These are phyloP conservation scores for Trametes cingulata DNA, from an alignment of 768 basidiomycete genomes.

Conservation along the genomic window DNA sequence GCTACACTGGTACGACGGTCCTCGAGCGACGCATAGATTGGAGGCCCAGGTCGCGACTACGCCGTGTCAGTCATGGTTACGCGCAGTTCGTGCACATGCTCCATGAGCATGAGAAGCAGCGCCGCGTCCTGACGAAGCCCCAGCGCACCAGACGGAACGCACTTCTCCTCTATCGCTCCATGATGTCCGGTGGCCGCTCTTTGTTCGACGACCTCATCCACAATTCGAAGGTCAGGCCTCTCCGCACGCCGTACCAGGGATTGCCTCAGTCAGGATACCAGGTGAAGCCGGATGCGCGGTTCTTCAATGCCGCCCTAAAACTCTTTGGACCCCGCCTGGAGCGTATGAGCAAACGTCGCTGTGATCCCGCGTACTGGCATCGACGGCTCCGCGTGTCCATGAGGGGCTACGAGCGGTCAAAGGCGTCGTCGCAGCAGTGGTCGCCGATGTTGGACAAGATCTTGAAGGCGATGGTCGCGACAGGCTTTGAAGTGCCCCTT, in stretches of 20 bases:
- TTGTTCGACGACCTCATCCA: constrained; percentile 4
- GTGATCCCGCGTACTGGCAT: constrained; percentile 31
- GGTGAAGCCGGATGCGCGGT: constrained; percentile 54
- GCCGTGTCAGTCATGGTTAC: constrained; percentile 35
- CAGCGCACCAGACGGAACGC: constrained; percentile 16
- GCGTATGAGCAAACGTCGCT: background rate
- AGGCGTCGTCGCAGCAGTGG: background rate
- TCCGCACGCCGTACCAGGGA: background rate
- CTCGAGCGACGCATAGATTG: constrained; percentile 12
- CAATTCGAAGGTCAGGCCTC: background rate
- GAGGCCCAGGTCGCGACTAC: constrained; percentile 24
- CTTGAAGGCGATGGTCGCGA: constrained; percentile 39
- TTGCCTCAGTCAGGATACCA: constrained; percentile 28
- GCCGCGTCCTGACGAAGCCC: background rate
- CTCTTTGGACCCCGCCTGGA: constrained; percentile 31
- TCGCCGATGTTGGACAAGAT: background rate
- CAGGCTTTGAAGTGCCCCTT: constrained; percentile 43
- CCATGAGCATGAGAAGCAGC: background rate
- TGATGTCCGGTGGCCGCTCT: constrained; percentile 24
- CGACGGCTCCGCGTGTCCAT: constrained; percentile 33
- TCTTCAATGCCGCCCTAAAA: constrained; percentile 63
- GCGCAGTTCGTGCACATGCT: constrained; percentile 32
- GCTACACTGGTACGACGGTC: background rate
- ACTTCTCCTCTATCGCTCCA: constrained; percentile 35
- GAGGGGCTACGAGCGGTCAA: constrained; percentile 26